These are phyloP conservation scores for Aurifilum marmelostoma DNA, from an alignment of 2,329 filamentous ascomycete genomes.

Conservation along the genomic window DNA sequence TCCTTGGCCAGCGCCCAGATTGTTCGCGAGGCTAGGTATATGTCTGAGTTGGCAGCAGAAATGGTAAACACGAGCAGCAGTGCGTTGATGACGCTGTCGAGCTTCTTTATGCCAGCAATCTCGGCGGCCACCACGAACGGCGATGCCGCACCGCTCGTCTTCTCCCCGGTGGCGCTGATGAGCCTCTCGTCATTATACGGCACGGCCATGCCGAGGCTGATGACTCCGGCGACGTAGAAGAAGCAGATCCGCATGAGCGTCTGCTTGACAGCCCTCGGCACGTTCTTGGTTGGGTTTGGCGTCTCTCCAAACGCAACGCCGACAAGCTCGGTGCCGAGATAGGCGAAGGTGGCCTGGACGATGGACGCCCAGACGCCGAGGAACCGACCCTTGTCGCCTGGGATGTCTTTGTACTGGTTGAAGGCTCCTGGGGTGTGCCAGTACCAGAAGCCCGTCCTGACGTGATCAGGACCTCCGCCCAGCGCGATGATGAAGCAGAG, in stretches of 20 bases:
- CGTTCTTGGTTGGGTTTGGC: slow-evolving; percentile 67
- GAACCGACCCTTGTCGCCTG: slow-evolving; percentile 38
- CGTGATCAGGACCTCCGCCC: slow-evolving; percentile 43
- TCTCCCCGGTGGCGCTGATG: slow-evolving; percentile 52
- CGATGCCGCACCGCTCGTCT: slow-evolving; percentile 45
- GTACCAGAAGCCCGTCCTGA: slow-evolving; percentile 48
- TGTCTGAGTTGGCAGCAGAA: slow-evolving; percentile 64
- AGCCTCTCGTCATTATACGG: slow-evolving; percentile 60
- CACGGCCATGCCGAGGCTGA: slow-evolving; percentile 63
- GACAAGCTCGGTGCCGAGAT: slow-evolving; percentile 61
- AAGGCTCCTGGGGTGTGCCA: slow-evolving; percentile 50
- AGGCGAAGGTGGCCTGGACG: slow-evolving; percentile 45
- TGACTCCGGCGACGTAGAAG: slow-evolving; percentile 68
- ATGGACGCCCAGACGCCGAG: slow-evolving; percentile 46
- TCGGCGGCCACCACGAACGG: slow-evolving; percentile 57
- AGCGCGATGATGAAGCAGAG: slow-evolving; percentile 44
- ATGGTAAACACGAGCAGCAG: slow-evolving; percentile 63
- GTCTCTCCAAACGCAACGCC: slow-evolving; percentile 72
- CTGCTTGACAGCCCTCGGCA: slow-evolving; percentile 68
- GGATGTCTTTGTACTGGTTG: slow-evolving; percentile 38
- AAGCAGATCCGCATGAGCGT: slow-evolving; percentile 60
- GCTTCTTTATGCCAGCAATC: slow-evolving; percentile 50
- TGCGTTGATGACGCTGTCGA: slow-evolving; percentile 63
- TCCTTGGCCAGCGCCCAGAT: slow-evolving; percentile 46
- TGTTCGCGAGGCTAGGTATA: slow-evolving; percentile 50